Evolutionary conservation across 805 yeast species (phyloP).

Genomic region (Lipomyces mesembrius): DNA sequence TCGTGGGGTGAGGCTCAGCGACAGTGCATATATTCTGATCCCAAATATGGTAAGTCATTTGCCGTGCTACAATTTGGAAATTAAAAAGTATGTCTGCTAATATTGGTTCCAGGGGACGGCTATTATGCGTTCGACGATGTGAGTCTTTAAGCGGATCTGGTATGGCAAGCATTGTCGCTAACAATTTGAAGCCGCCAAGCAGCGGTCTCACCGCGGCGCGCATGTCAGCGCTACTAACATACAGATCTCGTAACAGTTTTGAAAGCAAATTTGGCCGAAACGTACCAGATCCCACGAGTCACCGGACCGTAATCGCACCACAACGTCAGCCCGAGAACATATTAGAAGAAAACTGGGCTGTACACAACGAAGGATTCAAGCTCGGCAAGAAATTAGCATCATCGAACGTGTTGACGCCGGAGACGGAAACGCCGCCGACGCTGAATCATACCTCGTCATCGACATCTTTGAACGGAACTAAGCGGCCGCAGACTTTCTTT

Average conservation of each 20-base stretch:
- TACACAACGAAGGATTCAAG: slow-evolving; percentile 80
- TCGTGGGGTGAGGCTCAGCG: slow-evolving; percentile 99
- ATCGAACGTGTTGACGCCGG: slow-evolving; percentile 17
- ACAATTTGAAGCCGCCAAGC: slow-evolving; percentile 60
- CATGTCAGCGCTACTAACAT: slow-evolving; percentile 93
- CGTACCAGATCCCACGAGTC: slow-evolving; percentile 56
- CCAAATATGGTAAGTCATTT: slow-evolving; percentile 60
- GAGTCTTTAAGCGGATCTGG: neutral
- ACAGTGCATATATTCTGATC: slow-evolving; percentile 94
- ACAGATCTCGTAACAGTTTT: slow-evolving; percentile 88
- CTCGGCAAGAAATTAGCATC: slow-evolving; percentile 30
- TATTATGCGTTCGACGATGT: slow-evolving; percentile 70
- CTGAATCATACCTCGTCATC: slow-evolving; percentile 27
- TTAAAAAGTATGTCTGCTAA: neutral
- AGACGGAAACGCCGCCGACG: slow-evolving; percentile 9
- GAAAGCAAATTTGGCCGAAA: slow-evolving; percentile 91
- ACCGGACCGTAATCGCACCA: slow-evolving; percentile 46
- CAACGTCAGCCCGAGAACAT: slow-evolving; percentile 40
- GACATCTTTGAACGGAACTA: slow-evolving; percentile 36
- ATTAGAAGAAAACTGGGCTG: slow-evolving; percentile 65
- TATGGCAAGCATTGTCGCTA: neutral
- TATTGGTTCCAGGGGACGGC: slow-evolving; percentile 63
- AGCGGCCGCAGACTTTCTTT: slow-evolving; percentile 61
- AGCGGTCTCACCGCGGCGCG: slow-evolving; percentile 94
- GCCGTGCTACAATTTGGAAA: neutral